Percentiles rank a stretch among this genome's conserved stretches.
These are phyloP conservation scores for Tubosaeta brunneosetosa DNA, from an alignment of 768 basidiomycete species.

Conservation along the genomic window DNA sequence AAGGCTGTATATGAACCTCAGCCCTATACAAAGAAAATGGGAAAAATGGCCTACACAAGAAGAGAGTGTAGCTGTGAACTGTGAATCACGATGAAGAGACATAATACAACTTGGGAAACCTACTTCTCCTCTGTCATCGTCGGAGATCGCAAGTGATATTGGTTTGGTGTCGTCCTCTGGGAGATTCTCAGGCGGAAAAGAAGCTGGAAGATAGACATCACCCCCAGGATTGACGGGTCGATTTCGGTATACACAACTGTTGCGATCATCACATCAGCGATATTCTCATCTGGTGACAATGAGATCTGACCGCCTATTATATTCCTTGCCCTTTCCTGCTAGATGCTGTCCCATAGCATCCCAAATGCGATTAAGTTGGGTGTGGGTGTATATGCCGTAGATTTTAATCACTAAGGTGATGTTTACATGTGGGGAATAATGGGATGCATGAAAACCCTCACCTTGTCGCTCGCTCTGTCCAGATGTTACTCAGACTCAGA, in stretches of 20 bases:
- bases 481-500: too few relatives aligned
- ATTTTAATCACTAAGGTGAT: conserved; percentile 39
- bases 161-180: conserved; percentile 12
- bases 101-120: background rate
- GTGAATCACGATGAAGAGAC: background rate
- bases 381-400: conserved; percentile 49
- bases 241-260: conserved; percentile 45
- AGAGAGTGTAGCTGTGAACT: conserved; percentile 48
- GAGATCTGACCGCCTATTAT: conserved; percentile 42
- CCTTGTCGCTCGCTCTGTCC: conserved; percentile 32
- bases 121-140: conserved; percentile 48
- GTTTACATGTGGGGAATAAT: background rate
- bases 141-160: conserved; percentile 33
- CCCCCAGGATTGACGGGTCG: conserved; percentile 32
- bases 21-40: conserved; percentile 8
- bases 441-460: conserved; percentile 7
- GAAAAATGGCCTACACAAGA: conserved; percentile 42
- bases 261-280: background rate
- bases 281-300: background rate
- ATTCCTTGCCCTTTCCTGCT: conserved; percentile 45
- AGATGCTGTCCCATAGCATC: conserved; percentile 41
- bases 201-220: conserved; percentile 46
- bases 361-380: conserved; percentile 48
- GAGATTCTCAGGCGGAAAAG: conserved; percentile 42
- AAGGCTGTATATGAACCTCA: conserved; percentile 39